Evolutionary conservation across 2,329 filamentous ascomycete genomes (phyloP), one percentile per base, ranked within the genome.

Genomic region (Neodidymelliopsis sp.): DNA sequence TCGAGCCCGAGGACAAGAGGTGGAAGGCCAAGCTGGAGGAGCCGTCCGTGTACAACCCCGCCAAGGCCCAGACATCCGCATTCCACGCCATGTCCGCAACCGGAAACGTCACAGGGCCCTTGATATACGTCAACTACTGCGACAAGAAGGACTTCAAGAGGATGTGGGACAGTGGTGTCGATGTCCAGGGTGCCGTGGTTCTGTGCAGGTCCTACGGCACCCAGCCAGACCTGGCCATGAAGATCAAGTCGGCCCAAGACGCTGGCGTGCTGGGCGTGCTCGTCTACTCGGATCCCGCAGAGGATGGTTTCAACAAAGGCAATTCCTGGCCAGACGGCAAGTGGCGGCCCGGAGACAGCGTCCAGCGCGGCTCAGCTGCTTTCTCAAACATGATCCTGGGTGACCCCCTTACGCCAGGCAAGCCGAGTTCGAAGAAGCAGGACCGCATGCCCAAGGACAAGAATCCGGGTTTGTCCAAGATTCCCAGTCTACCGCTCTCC

Each of bases 81-180:
- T 99, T 96, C 67, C 93, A 97, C 70, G 94, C 90, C 1, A 86
- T 94, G 69, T 96, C 92, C 13, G 91, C 89, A 67, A 83, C 88
- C 0, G 94, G 92, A 31, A 89, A 94, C 63, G 91, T 93, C 27
- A 89, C 83, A 19, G 94, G 94, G 0, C 92, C 89, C 15, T 73
- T 97, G 33, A 83, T 99, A 1, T 99, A 96, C 70, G 93, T 88
- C 42, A 97, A 97, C 74, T 96, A 92, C 65, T 95, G 94, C 10
- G 88, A 90, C 31, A 82, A 85, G 39, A 85, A 90, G 31, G 94
- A 99, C 69, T 97, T 95, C 69, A 80, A 88, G 67, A 77, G 74
- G 43, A 76, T 99, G 20, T 77, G 82, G 49, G 85, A 91, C 43
- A 83, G 82, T 55, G 89, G 87, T 0, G 81, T 97, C 52, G 81